These are phyloP conservation scores for Colletotrichum musicola DNA, from an alignment of 2,329 filamentous ascomycete species.

Conservation along the genomic window DNA sequence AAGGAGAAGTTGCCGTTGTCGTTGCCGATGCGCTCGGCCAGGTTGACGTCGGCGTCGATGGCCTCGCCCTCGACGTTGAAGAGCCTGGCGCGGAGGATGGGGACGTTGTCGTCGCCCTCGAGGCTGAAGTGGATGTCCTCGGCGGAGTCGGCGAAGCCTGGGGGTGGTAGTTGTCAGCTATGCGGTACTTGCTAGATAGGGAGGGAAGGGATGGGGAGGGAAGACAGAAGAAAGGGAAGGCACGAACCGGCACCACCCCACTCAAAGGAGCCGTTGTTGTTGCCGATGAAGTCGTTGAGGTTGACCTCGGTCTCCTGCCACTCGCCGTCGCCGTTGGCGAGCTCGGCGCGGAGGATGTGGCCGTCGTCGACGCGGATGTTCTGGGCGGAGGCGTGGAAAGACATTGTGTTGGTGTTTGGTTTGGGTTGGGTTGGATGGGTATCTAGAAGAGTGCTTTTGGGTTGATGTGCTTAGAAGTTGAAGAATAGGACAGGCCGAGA, in stretches of 20 bases:
- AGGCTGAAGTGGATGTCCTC: conserved; percentile 60
- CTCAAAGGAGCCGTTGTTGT: conserved; percentile 61
- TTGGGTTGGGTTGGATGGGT: background rate
- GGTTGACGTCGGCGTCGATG: conserved; percentile 62
- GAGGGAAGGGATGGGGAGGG: too few species aligned
- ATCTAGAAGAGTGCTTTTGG: background rate
- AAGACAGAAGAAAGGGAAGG: background rate
- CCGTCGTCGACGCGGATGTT: conserved; percentile 63
- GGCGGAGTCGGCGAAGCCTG: conserved; percentile 61
- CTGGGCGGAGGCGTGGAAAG: conserved; percentile 63
- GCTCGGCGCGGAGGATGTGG: conserved; percentile 60
- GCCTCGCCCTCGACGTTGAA: conserved; percentile 56
- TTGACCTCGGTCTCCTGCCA: conserved; percentile 59
- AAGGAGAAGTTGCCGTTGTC: conserved; percentile 60
- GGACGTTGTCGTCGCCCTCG: conserved; percentile 63
- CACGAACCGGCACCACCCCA: conserved; percentile 56
- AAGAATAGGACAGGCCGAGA: background rate
- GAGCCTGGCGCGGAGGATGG: conserved; percentile 66
- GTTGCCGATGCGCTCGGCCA: conserved; percentile 67
- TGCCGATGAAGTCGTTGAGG: conserved; percentile 64
- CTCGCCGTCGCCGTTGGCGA: conserved; percentile 57
- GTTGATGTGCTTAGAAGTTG: background rate
- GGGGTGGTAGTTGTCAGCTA: background rate
- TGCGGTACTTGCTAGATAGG: background rate
- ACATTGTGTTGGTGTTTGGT: conserved; percentile 49